A percentile compares a stretch with the other conserved stretches of the same genome.
Evolutionary conservation across 352 stramenopile genomes (phyloP).

Genomic region (Vaucheria bursata): DNA sequence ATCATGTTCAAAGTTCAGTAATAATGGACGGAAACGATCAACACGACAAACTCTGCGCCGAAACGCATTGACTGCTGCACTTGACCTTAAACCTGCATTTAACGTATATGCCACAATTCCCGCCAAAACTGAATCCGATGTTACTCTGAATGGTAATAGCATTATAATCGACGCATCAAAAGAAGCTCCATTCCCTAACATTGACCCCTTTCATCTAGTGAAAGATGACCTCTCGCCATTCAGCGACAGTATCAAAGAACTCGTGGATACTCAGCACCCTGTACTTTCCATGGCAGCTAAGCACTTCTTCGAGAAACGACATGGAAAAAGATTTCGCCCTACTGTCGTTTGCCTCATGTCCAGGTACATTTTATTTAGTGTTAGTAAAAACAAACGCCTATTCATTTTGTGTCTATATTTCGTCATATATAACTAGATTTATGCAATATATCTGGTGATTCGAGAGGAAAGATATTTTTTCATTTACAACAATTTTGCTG

Average conservation of each 20-base stretch:
- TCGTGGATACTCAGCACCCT: slow-evolving; percentile 91
- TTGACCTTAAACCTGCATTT: slow-evolving; percentile 44
- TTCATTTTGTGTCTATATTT: too few relatives aligned
- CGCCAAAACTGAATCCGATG: too few relatives aligned
- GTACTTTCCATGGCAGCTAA: slow-evolving; percentile 93
- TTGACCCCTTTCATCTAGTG: slow-evolving; percentile 77
- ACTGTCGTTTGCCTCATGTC: slow-evolving; percentile 93
- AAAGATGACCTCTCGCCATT: slow-evolving; percentile 81
- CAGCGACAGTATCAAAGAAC: slow-evolving; percentile 88
- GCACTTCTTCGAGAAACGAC: slow-evolving; percentile 89
- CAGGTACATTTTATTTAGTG: too few relatives aligned
- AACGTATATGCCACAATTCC: slow-evolving; percentile 34
- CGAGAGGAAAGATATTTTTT: too few relatives aligned
- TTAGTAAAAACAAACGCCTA: too few relatives aligned
- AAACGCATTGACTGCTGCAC: slow-evolving; percentile 12
- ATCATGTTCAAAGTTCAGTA: too few relatives aligned
- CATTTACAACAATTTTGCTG: too few relatives aligned
- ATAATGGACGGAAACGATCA: too few relatives aligned
- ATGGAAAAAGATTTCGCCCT: slow-evolving; percentile 94
- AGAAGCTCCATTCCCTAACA: slow-evolving; percentile 36
- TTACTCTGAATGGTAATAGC: too few relatives aligned
- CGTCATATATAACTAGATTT: too few relatives aligned
- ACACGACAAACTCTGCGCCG: too few relatives aligned
- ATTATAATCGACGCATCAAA: slow-evolving; percentile 24
- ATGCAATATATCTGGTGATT: too few relatives aligned